These are phyloP conservation scores for Verticillium nonalfalfae DNA, from an alignment of 2,329 filamentous ascomycete genomes.

Conservation along the genomic window DNA sequence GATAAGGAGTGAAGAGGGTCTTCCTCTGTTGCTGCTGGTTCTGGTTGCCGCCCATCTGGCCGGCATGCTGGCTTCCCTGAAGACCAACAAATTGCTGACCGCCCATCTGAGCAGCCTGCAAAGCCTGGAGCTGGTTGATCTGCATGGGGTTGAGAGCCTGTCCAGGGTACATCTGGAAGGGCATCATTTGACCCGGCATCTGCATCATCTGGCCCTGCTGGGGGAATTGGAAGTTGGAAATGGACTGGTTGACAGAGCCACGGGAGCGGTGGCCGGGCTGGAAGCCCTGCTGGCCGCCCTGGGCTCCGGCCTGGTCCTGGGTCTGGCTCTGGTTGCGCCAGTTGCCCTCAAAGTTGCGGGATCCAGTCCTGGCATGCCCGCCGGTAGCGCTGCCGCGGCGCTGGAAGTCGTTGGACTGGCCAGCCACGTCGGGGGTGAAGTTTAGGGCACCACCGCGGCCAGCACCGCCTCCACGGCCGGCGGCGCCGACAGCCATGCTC, in stretches of 20 bases:
- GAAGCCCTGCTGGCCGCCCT: slow-evolving; percentile 60
- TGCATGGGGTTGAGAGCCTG: slow-evolving; percentile 86
- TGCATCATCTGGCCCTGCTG: slow-evolving; percentile 83
- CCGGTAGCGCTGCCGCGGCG: slow-evolving; percentile 49
- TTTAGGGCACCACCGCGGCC: slow-evolving; percentile 54
- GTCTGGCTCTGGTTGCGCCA: slow-evolving; percentile 77
- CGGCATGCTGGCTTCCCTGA: slow-evolving; percentile 64
- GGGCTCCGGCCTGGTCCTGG: slow-evolving; percentile 47
- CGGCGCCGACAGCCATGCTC: slow-evolving; percentile 76
- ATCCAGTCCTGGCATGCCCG: slow-evolving; percentile 75
- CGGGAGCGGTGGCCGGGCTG: slow-evolving; percentile 88
- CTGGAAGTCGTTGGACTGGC: slow-evolving; percentile 54
- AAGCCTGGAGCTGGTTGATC: slow-evolving; percentile 81
- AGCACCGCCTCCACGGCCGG: slow-evolving; percentile 51
- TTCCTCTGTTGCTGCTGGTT: slow-evolving; percentile 87
- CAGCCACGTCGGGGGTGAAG: slow-evolving; percentile 47
- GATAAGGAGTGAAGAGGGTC: slow-evolving; percentile 95
- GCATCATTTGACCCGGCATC: slow-evolving; percentile 79
- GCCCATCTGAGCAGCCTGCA: slow-evolving; percentile 82
- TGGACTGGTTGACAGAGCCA: slow-evolving; percentile 78
- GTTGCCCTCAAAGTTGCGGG: slow-evolving; percentile 95
- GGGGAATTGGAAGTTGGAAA: slow-evolving; percentile 84
- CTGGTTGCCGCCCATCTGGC: slow-evolving; percentile 54
- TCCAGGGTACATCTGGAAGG: slow-evolving; percentile 76
- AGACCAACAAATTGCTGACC: slow-evolving; percentile 67